Base-by-base conservation (phyloP, 345 rosid genomes). In the Gossypium ekmanianum region DNA sequence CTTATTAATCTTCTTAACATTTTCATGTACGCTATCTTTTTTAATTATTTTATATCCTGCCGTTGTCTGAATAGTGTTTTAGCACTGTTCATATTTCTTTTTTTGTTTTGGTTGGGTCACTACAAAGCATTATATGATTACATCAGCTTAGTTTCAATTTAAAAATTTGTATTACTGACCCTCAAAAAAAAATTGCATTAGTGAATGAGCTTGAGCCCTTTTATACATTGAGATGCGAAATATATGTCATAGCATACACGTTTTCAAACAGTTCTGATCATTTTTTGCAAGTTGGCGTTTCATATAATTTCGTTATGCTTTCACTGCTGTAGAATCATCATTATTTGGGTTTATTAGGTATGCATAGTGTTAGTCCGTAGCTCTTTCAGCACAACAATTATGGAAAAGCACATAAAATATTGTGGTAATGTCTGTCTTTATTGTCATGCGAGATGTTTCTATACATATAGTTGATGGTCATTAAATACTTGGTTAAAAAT, bases 401-500 rank as follows among this genome's bases (percentile, higher is more conserved):
- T 61, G 14, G 9, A 70, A 71, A 64, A 57, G 9, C 76, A 71
- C 77, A 77, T 77, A 77, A 55, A 81, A 77, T 77, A 75, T 50
- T 64, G 74, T 7, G 10, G 27, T 47, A 51, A 72, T 22, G 29
- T 18, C 44, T 72, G 41, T 24, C 63, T 58, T 27, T 57, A 9
- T 68, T 47, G 52, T 58, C 45, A 62, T 18, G 11, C 41, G 57
- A 10, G 59, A 68, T 57, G 13, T 24, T 48, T 26, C n/a, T 34
- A 6, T 18, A 18, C 4, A 1, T 71, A 39, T 14, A 0, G 9
- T 34, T 71, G n/a, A 0, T 55, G 34, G 18, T 59, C 57, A 58
- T 58, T 58, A 48, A n/a, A 16, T 11, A 11, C 65, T 45, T n/a
- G 26, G 3, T n/a, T 26, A 27, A 61, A 72, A 61, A 22, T 9